Percentiles rank a stretch among this genome's conserved stretches.
phyloP scores from a whole-genome alignment of 441 rosid genomes.

The Viola pubescens region DNA sequence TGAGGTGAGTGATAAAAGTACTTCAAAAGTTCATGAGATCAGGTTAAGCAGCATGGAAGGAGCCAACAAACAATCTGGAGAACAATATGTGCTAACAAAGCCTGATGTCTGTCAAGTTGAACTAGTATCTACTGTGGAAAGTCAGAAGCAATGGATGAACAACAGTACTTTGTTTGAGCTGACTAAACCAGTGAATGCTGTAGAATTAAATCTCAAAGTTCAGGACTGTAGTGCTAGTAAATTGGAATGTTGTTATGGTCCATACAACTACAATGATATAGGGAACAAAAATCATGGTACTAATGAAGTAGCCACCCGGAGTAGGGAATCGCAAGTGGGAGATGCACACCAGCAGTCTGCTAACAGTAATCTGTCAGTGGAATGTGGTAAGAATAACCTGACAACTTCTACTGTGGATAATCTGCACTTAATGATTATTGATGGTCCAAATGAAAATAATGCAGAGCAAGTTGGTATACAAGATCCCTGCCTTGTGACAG shows the following conservation, averaged over 20 bases:
- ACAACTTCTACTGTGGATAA: slow-evolving; percentile 14
- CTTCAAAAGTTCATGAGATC: slow-evolving; percentile 16
- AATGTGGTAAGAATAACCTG: slow-evolving; percentile 6
- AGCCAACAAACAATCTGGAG: slow-evolving; percentile 9
- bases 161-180: slow-evolving; percentile 12
- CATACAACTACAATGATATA: slow-evolving; percentile 3
- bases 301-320: slow-evolving; percentile 10
- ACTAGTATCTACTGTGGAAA: slow-evolving; percentile 11
- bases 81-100: slow-evolving; percentile 20
- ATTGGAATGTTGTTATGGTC: slow-evolving; percentile 15
- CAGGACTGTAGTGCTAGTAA: slow-evolving; percentile 11
- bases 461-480: slow-evolving; percentile 14
- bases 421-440: slow-evolving; percentile 13
- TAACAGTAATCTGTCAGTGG: slow-evolving; percentile 13
- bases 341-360: slow-evolving; percentile 14
- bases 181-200: slow-evolving; percentile 8
- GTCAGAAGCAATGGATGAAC: slow-evolving; percentile 8
- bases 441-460: slow-evolving; percentile 15
- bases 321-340: slow-evolving; percentile 13
- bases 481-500: slow-evolving; percentile 8
- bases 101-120: slow-evolving; percentile 15
- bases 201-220: slow-evolving; percentile 11
- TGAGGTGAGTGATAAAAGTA: slow-evolving; percentile 13
- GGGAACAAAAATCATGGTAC: slow-evolving; percentile 14
- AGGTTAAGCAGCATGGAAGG: slow-evolving; percentile 18